Evolutionary conservation across 2,329 filamentous ascomycete genomes (phyloP).

Genomic region (Cladosporium halotolerans): DNA sequence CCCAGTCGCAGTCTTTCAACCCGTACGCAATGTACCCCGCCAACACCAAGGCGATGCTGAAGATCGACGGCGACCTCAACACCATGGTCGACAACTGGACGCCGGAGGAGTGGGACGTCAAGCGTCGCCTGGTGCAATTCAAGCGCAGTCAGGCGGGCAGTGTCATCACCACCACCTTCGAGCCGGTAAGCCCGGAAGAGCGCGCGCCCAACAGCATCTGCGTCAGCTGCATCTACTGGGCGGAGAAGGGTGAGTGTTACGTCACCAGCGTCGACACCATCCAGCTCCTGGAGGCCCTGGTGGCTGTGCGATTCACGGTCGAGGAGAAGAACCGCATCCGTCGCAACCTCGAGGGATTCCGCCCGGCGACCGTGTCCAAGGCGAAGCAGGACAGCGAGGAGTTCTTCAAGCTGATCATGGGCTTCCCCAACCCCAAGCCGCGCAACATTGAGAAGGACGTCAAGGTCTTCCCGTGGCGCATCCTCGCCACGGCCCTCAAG

Average conservation of each 20-base stretch:
- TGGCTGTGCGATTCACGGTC: slow-evolving; percentile 80
- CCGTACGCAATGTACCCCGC: slow-evolving; percentile 70
- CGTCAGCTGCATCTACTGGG: slow-evolving; percentile 97
- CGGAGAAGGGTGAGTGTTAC: slow-evolving; percentile 81
- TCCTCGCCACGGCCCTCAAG: slow-evolving; percentile 77
- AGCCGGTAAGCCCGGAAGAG: slow-evolving; percentile 70
- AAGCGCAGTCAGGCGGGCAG: slow-evolving; percentile 74
- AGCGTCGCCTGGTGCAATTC: slow-evolving; percentile 83
- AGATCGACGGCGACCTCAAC: slow-evolving; percentile 79
- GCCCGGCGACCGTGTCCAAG: slow-evolving; percentile 88
- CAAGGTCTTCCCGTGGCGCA: slow-evolving; percentile 97
- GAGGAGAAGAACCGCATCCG: slow-evolving; percentile 98
- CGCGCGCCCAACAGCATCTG: slow-evolving; percentile 79
- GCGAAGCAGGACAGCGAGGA: slow-evolving; percentile 86
- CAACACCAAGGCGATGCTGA: slow-evolving; percentile 69
- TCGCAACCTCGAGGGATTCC: slow-evolving; percentile 89
- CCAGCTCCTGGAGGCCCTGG: slow-evolving; percentile 83
- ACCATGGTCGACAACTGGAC: slow-evolving; percentile 80
- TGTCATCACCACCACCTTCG: slow-evolving; percentile 74
- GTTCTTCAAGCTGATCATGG: slow-evolving; percentile 99
- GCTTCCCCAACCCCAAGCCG: slow-evolving; percentile 88
- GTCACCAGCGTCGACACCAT: slow-evolving; percentile 98
- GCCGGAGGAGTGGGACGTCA: slow-evolving; percentile 69
- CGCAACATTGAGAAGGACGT: slow-evolving; percentile 98
- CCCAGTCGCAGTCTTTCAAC: slow-evolving; percentile 53